Evolutionary conservation across 768 basidiomycete species (phyloP).

Genomic region (Pleurotus giganteus): DNA sequence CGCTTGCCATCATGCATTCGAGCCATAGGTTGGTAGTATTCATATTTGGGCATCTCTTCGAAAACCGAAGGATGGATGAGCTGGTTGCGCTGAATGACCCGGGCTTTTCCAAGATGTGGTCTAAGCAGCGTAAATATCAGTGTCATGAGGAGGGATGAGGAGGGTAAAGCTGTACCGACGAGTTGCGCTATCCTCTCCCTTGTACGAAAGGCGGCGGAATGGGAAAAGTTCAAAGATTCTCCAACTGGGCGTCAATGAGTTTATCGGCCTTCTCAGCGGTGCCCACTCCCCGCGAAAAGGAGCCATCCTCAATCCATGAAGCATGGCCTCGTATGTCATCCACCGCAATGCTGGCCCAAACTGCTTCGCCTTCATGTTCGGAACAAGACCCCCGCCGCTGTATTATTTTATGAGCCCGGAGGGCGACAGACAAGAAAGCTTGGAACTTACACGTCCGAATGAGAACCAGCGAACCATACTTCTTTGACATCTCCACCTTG

Average conservation of each 20-base stretch:
- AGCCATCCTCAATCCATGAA: background rate
- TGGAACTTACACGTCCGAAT: slow-evolving; percentile 29
- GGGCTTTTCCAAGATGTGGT: no score
- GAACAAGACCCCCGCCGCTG: slow-evolving; percentile 18
- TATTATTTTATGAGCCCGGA: background rate
- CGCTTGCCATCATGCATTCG: no score
- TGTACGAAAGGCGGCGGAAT: background rate
- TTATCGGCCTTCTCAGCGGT: no score
- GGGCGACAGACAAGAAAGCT: background rate
- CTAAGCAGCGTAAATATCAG: no score
- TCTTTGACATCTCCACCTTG: slow-evolving; percentile 20
- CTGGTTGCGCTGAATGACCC: no score
- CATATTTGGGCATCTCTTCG: no score
- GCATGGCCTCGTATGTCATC: slow-evolving; percentile 10
- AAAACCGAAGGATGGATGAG: no score
- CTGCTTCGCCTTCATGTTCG: slow-evolving; percentile 16
- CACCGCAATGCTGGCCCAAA: slow-evolving; percentile 17
- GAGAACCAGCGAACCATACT: slow-evolving; percentile 28
- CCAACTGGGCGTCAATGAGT: background rate
- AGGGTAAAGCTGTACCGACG: background rate
- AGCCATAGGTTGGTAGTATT: no score
- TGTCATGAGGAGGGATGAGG: no score
- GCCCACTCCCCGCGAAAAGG: background rate
- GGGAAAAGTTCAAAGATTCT: background rate
- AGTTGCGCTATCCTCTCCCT: background rate